A percentile compares a stretch with the other conserved stretches of the same genome.
Evolutionary conservation across 2,329 filamentous ascomycete genomes (phyloP).

Genomic region (Pseudogymnoascus sp.): DNA sequence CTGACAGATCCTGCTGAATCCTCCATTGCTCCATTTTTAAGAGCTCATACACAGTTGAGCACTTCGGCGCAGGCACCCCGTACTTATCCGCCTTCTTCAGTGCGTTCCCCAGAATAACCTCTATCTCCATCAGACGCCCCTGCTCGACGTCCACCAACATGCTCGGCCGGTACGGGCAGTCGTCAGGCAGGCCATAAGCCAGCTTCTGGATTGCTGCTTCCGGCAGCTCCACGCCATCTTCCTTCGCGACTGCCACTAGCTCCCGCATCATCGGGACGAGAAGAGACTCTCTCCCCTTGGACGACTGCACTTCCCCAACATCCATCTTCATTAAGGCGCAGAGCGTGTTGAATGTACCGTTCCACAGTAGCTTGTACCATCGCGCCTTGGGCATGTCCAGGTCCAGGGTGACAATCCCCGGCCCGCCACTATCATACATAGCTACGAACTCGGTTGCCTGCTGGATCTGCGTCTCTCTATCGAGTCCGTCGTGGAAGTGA

Average conservation of each 20-base stretch:
- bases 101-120: slow-evolving; percentile 50
- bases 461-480: slow-evolving; percentile 6
- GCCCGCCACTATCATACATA: slow-evolving; percentile 20
- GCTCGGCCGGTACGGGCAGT: slow-evolving; percentile 25
- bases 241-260: slow-evolving; percentile 19
- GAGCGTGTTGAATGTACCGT: slow-evolving; percentile 21
- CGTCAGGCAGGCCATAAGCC: slow-evolving; percentile 1
- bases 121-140: slow-evolving; percentile 46
- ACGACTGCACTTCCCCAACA: slow-evolving; percentile 16
- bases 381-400: slow-evolving; percentile 19
- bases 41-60: slow-evolving; percentile 48
- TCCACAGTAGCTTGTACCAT: slow-evolving; percentile 24
- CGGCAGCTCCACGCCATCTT: slow-evolving; percentile 18
- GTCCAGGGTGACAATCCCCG: slow-evolving; percentile 19
- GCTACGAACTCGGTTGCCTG: slow-evolving; percentile 20
- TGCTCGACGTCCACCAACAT: slow-evolving; percentile 49
- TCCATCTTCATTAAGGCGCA: slow-evolving; percentile 19
- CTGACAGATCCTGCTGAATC: slow-evolving; percentile 13
- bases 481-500: slow-evolving; percentile 18
- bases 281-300: slow-evolving; percentile 23
- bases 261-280: slow-evolving; percentile 25
- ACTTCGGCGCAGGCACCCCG: slow-evolving; percentile 44
- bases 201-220: slow-evolving; percentile 16
- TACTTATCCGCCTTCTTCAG: slow-evolving; percentile 43
- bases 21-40: slow-evolving; percentile 44